Percentiles rank a stretch among this genome's conserved stretches.
phyloP scores from a whole-genome alignment of 2,329 filamentous ascomycete genomes.

The Massarina eburnea region DNA sequence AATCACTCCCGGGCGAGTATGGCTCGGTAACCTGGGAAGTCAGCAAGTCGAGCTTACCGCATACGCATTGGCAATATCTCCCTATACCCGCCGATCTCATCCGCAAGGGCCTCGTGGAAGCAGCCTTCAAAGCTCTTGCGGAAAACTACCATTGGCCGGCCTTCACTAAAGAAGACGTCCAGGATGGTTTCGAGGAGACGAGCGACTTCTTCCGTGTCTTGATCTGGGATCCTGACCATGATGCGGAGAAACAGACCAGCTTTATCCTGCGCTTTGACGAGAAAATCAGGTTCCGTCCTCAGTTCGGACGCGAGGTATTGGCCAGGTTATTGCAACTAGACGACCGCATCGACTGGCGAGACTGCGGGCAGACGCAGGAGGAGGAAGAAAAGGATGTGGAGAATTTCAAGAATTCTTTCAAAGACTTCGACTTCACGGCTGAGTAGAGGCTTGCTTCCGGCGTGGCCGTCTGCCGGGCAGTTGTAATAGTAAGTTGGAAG shows the following conservation, averaged over 20 bases:
- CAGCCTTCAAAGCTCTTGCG: slow-evolving; percentile 84
- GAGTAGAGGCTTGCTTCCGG: too few species aligned
- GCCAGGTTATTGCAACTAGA: slow-evolving; percentile 85
- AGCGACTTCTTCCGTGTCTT: slow-evolving; percentile 77
- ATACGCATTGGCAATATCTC: slow-evolving; percentile 92
- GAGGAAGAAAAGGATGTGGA: slow-evolving; percentile 80
- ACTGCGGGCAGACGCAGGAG: slow-evolving; percentile 73
- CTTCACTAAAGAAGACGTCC: slow-evolving; percentile 49
- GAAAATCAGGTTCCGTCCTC: slow-evolving; percentile 79
- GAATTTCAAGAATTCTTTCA: slow-evolving; percentile 79
- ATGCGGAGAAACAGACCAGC: slow-evolving; percentile 62
- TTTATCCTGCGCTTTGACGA: slow-evolving; percentile 74
- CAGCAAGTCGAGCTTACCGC: slow-evolving; percentile 76
- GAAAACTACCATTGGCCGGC: slow-evolving; percentile 68
- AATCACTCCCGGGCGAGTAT: slow-evolving; percentile 54
- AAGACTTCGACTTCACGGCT: slow-evolving; percentile 79
- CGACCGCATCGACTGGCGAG: slow-evolving; percentile 77
- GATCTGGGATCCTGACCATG: slow-evolving; percentile 66
- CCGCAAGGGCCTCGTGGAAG: slow-evolving; percentile 74
- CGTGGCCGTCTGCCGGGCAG: too few species aligned
- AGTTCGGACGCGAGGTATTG: slow-evolving; percentile 85
- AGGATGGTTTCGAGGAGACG: slow-evolving; percentile 47
- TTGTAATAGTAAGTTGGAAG: too few species aligned
- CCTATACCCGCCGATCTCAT: slow-evolving; percentile 72
- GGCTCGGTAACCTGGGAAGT: slow-evolving; percentile 94